These are phyloP conservation scores for Pythium insidiosum DNA, from an alignment of 352 stramenopile species.

Conservation along the genomic window DNA sequence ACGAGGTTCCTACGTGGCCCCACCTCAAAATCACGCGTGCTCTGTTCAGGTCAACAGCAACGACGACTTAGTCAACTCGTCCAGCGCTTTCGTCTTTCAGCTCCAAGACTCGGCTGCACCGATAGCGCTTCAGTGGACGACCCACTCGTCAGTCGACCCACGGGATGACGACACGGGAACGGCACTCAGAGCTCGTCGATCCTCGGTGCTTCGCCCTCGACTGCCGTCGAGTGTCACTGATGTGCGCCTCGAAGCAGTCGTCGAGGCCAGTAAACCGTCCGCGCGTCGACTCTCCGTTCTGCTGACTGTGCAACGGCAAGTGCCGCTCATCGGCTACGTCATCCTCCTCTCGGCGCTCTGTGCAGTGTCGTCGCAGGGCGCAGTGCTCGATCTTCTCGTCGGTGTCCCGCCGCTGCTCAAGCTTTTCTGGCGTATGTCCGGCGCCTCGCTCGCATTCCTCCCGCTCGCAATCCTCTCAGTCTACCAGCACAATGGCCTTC, in stretches of 20 bases:
- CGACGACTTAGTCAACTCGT: neutral
- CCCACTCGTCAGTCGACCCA: neutral
- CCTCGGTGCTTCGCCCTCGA: neutral
- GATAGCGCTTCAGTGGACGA: too few species aligned
- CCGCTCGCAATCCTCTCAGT: constrained; percentile 19
- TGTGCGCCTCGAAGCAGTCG: constrained; percentile 27
- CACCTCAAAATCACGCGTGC: too few species aligned
- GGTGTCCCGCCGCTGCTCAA: constrained; percentile 36
- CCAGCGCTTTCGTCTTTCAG: too few species aligned
- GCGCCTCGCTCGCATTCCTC: constrained; percentile 26
- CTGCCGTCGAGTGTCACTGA: constrained; percentile 29
- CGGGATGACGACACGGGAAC: neutral
- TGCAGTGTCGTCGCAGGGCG: constrained; percentile 36
- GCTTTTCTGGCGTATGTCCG: constrained; percentile 46
- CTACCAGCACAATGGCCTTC: constrained; percentile 16
- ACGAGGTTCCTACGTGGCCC: too few species aligned
- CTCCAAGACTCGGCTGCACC: too few species aligned
- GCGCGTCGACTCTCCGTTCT: constrained; percentile 17
- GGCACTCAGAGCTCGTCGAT: neutral
- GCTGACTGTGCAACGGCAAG: constrained; percentile 38
- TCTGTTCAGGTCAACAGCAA: neutral
- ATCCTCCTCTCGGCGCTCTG: constrained; percentile 29
- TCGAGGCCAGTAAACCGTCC: constrained; percentile 2
- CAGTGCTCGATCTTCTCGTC: constrained; percentile 29
- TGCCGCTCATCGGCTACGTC: constrained; percentile 31